phyloP scores from a whole-genome alignment of 106 monocot species.

The Apostasia ramifera region DNA sequence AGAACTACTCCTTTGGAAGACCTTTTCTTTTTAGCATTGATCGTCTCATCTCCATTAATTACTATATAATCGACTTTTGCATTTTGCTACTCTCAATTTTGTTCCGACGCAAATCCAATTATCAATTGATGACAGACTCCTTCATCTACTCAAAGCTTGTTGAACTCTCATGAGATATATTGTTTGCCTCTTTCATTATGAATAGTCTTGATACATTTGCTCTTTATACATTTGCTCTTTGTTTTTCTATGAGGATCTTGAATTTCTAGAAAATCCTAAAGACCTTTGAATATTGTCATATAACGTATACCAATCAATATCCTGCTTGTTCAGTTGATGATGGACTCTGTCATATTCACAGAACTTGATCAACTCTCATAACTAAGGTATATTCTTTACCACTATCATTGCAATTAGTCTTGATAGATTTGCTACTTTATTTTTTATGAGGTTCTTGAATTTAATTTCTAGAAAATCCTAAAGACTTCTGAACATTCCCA shows the following conservation, averaged over 20 bases:
- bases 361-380: neutral
- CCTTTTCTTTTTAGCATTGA: no score
- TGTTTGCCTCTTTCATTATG: neutral
- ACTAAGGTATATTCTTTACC: neutral
- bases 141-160: neutral
- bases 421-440: neutral
- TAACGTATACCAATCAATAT: neutral
- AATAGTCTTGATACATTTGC: neutral
- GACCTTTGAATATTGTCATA: neutral
- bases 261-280: constrained; percentile 1
- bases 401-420: neutral
- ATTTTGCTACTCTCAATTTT: no score
- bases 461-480: neutral
- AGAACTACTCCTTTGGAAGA: no score
- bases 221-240: neutral
- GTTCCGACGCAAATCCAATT: no score
- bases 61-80: no score
- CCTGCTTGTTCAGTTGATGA: neutral
- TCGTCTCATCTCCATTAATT: no score
- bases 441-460: neutral
- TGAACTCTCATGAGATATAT: neutral
- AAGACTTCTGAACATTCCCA: neutral
- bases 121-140: neutral
- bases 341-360: neutral
- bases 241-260: neutral